Evolutionary conservation across 495 filamentous ascomycete genomes (phyloP).

Genomic region (Aspergillus ostianus): DNA sequence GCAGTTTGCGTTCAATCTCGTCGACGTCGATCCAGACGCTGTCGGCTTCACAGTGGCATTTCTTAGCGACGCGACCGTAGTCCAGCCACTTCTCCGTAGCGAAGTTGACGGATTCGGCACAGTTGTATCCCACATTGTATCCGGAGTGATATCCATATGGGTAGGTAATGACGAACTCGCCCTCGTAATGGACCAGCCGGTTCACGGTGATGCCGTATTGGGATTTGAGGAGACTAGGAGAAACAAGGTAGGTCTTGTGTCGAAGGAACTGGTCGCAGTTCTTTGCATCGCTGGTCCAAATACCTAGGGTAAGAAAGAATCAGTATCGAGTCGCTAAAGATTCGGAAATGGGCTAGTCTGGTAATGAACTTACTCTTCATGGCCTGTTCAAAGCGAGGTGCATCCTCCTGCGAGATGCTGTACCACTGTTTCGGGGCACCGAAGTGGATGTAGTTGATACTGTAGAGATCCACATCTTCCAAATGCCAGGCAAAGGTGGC

Average conservation of each 20-base stretch:
- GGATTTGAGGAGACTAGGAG: slow-evolving; percentile 78
- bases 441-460: slow-evolving; percentile 99
- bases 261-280: slow-evolving; percentile 94
- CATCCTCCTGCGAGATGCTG: slow-evolving; percentile 95
- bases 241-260: slow-evolving; percentile 98
- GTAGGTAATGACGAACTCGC: slow-evolving; percentile 98
- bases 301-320: slow-evolving; percentile 36
- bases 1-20: slow-evolving; percentile 89
- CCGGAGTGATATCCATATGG: slow-evolving; percentile 98
- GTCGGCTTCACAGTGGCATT: slow-evolving; percentile 92
- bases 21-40: slow-evolving; percentile 97
- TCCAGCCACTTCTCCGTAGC: slow-evolving; percentile 91
- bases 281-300: slow-evolving; percentile 96
- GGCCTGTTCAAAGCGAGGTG: slow-evolving; percentile 86
- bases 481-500: slow-evolving; percentile 99
- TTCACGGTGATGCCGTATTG: slow-evolving; percentile 95
- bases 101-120: slow-evolving; percentile 98
- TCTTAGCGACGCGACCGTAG: slow-evolving; percentile 95
- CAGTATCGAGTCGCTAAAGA: not conserved
- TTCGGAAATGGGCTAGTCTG: not conserved
- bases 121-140: slow-evolving; percentile 98
- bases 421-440: slow-evolving; percentile 99
- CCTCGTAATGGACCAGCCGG: slow-evolving; percentile 90
- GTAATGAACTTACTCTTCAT: slow-evolving; percentile 67
- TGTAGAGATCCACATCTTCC: slow-evolving; percentile 97